Evolutionary conservation across 2,329 filamentous ascomycete species (phyloP), one percentile per base, ranked within the genome.

Genomic region (Madurella mycetomatis): DNA sequence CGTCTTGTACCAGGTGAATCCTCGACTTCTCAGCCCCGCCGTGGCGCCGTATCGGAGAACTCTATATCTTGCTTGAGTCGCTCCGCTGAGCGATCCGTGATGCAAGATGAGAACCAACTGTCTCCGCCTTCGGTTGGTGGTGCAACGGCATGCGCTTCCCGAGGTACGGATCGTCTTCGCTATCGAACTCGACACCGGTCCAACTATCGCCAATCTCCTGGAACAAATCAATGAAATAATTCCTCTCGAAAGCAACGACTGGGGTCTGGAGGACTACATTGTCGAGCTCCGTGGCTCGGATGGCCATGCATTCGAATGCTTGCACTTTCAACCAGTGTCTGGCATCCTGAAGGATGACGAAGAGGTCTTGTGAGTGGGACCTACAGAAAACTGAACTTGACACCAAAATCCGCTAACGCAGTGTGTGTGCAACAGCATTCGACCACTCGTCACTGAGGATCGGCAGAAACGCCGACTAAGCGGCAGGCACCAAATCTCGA

Each of bases 251-350:
- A 84, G 85, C 53, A 78, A 79, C 41, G 78, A 90, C 56, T 96
- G 90, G 90, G 90, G 90, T 0, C 73, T 96, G 3, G 92, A 96
- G 65, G 90, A 96, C 67, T 97, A 97, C 69, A 82, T 82, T 9
- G 89, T 96, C 31, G 88, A 95, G 70, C 78, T 96, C 3, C 70
- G 70, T 17, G 76, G 79, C 52, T 64, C 66, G 30, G 71, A 74
- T 39, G 79, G 79, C n/a, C 74, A 71, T 16, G 84, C 81, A 44
- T 96, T 89, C 61, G 92, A 97, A 71, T 94, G 90, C 64, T 72
- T 96, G 53, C 92, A 96, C 72, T 97, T 90, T 64, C 86, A 90
- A 67, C 77, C 81, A 17, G 79, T 95, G 5, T 75, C 77, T 13
- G 79, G 80, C 43, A 75, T 94, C 9, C 74, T 96, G 54, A 87